Base-by-base conservation (phyloP, 164 flowering plant genomes). In the Chimonanthus praecox region DNA sequence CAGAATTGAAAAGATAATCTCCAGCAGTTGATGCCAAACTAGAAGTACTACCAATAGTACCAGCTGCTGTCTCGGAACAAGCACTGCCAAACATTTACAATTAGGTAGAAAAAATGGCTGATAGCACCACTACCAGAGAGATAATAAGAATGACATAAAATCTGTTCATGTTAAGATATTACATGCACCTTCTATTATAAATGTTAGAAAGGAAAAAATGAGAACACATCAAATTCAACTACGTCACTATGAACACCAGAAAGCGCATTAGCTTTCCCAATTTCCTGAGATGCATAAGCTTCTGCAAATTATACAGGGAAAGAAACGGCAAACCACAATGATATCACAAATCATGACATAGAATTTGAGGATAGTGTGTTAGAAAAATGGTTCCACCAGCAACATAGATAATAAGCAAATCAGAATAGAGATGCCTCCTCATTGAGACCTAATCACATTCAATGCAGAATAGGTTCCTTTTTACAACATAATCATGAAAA, bases 41-140 rank as follows among this genome's bases (percentile, higher is more conserved):
- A 62, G 72, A 77, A 48, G 21, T 48, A 46, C 76, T 82, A 78
- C 80, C 54, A 54, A 71, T 65, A 50, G 70, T 48, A 72, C 51
- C 2, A 49, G 50, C 15, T 64, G 50, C 81, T 68, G 54, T 5
- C 33, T 33, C 3, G 54, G 72, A 7, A 78, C 69, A 65, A 68
- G 48, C 47, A n/a, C 82, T 78, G 84, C 72, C 51, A 75, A 49
- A 58, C 50, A 76, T 16, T 69, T 43, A 16, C 13, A 11, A 58
- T 50, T 58, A 69, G 33, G 2, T 33, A 33, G 67, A 65, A 58
- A 68, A 44, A 33, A 66, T 18, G 15, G 2, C n/a, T 9, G 16
- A 54, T 54, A n/a, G 16, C 60, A 11, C 16, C 60, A 54, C 11
- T 54, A 54, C 13, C 11, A 13, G 16, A 20, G 60, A 2, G 65